These are phyloP conservation scores for Penicillium verhagenii DNA, from an alignment of 495 filamentous ascomycete genomes.

Conservation along the genomic window DNA sequence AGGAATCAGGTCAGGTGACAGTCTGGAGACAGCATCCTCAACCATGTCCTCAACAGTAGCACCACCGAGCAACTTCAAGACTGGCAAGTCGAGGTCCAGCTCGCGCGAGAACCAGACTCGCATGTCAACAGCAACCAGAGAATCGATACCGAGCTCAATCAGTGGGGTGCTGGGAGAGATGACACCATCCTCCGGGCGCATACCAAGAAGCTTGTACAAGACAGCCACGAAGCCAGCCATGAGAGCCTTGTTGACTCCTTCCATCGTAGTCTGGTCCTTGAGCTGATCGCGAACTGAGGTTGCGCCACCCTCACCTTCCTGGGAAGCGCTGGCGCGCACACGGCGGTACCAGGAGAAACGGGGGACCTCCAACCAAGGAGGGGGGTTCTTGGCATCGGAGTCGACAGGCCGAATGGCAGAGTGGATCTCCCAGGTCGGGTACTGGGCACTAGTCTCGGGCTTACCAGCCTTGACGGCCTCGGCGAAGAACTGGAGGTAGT, in stretches of 20 bases:
- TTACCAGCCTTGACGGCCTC: background rate
- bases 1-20: background rate
- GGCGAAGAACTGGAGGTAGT: constrained; percentile 1
- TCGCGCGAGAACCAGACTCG: constrained; percentile 32
- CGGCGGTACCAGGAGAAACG: background rate
- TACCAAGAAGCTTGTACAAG: background rate
- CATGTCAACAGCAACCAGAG: constrained; percentile 30
- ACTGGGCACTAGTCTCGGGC: background rate
- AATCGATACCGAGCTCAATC: constrained; percentile 33
- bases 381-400: background rate
- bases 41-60: constrained; percentile 2
- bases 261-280: constrained; percentile 3
- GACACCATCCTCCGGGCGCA: background rate
- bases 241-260: background rate
- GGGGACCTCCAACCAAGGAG: background rate
- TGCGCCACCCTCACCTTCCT: background rate
- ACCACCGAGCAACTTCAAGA: constrained; percentile 47
- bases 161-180: constrained; percentile 5
- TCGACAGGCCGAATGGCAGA: background rate
- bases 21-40: background rate
- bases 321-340: background rate
- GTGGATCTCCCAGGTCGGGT: background rate
- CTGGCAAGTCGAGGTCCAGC: constrained; percentile 39
- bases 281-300: background rate
- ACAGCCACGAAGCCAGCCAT: background rate